Evolutionary conservation across 1,139 yeast species (phyloP).

Genomic region (Schwanniomyces etchellsii): DNA sequence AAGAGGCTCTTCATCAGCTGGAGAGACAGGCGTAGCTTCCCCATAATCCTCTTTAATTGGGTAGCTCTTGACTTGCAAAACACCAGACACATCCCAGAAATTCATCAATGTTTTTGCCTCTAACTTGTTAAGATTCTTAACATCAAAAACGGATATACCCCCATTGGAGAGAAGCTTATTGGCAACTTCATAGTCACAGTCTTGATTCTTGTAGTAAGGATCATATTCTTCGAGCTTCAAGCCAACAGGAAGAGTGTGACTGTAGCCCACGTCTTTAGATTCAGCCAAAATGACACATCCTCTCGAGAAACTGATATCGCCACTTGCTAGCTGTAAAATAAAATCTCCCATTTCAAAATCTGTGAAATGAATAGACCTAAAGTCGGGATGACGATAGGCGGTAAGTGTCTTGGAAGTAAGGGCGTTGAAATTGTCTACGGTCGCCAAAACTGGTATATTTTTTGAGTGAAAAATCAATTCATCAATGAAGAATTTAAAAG

Average conservation of each 20-base stretch:
- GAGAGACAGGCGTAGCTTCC: too few species aligned
- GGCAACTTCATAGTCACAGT: constrained; percentile 55
- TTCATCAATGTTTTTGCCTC: constrained; percentile 52
- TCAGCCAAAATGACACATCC: constrained; percentile 71
- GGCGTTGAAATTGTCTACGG: constrained; percentile 74
- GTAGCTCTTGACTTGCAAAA: constrained; percentile 40
- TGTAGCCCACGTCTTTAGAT: constrained; percentile 26
- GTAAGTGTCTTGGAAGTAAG: constrained; percentile 53
- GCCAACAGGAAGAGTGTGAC: constrained; percentile 54
- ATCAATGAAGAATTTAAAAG: constrained; percentile 49
- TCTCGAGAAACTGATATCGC: constrained; percentile 42
- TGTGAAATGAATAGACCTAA: constrained; percentile 53
- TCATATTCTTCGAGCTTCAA: constrained; percentile 50
- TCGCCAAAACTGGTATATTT: constrained; percentile 54
- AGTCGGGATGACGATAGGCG: constrained; percentile 54
- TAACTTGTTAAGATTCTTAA: constrained; percentile 46
- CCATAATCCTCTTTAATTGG: constrained; percentile 29
- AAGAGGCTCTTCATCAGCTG: constrained; percentile 6
- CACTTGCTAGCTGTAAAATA: constrained; percentile 52
- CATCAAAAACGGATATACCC: constrained; percentile 41
- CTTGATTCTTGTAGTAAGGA: constrained; percentile 46
- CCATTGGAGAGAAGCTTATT: constrained; percentile 40
- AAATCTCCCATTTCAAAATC: constrained; percentile 65
- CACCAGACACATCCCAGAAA: constrained; percentile 51
- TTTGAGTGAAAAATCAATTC: constrained; percentile 46